phyloP scores from a whole-genome alignment of 2,329 filamentous ascomycete species.

The Tolypocladium nubicola region DNA sequence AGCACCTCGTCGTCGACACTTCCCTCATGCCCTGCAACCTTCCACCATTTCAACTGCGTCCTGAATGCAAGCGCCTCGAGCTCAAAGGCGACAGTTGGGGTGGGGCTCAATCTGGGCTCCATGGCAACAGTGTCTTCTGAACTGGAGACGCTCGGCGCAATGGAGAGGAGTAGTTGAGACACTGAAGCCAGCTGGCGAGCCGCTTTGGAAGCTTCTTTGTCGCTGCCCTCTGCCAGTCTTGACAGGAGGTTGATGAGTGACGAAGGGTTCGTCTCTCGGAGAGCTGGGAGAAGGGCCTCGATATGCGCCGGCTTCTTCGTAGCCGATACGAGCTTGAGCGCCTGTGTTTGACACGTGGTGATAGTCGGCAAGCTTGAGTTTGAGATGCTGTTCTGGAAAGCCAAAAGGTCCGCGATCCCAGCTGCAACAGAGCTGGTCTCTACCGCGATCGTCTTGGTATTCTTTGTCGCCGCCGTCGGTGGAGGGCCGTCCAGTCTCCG shows the following conservation, averaged over 20 bases:
- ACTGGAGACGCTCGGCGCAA: conserved; percentile 57
- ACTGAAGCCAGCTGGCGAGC: conserved; percentile 57
- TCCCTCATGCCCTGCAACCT: conserved; percentile 45
- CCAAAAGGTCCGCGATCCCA: conserved; percentile 46
- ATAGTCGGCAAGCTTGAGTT: conserved; percentile 40
- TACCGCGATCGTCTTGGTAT: conserved; percentile 14
- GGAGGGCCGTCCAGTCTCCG: conserved; percentile 39
- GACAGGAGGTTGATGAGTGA: conserved; percentile 51
- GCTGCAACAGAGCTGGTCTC: conserved; percentile 19
- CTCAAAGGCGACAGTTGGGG: conserved; percentile 47
- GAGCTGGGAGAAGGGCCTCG: conserved; percentile 43
- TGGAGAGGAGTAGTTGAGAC: conserved; percentile 52
- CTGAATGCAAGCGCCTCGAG: conserved; percentile 55
- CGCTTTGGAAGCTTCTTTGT: conserved; percentile 43
- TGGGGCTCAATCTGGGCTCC: conserved; percentile 43
- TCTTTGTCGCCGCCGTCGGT: conserved; percentile 19
- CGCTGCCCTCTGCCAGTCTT: conserved; percentile 28
- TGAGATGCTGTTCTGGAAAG: conserved; percentile 40
- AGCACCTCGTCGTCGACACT: conserved; percentile 54
- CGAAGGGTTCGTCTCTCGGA: conserved; percentile 39
- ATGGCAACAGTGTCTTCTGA: conserved; percentile 47
- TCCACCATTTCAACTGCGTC: conserved; percentile 56
- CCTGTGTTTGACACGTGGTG: conserved; percentile 54
- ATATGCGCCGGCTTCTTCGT: conserved; percentile 48
- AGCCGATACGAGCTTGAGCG: conserved; percentile 51